A percentile compares a stretch with the other conserved stretches of the same genome.
Evolutionary conservation across 202 grass and related monocot genomes (phyloP).

Genomic region (Cymbopogon flexuosus): DNA sequence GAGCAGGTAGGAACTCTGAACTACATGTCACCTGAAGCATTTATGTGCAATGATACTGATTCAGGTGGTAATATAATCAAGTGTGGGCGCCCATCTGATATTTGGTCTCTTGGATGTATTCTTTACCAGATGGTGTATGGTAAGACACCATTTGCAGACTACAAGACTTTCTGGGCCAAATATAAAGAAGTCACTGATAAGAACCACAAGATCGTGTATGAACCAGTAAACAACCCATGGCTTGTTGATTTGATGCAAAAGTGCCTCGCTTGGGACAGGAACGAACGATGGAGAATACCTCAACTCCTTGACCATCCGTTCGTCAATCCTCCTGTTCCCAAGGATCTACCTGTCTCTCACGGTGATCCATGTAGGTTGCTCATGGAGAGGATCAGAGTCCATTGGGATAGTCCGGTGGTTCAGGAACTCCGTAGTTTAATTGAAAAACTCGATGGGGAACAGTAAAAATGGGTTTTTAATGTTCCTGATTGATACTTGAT

Average conservation of each 20-base stretch:
- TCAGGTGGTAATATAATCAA: constrained; percentile 60
- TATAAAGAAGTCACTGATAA: constrained; percentile 78
- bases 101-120: constrained; percentile 97
- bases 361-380: constrained; percentile 32
- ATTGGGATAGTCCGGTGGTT: constrained; percentile 52
- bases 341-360: constrained; percentile 30
- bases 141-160: constrained; percentile 83
- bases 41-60: constrained; percentile 80
- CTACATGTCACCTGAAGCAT: constrained; percentile 99
- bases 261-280: constrained; percentile 79
- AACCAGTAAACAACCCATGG: constrained; percentile 70
- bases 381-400: constrained; percentile 41
- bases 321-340: constrained; percentile 56
- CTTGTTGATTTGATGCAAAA: constrained; percentile 80
- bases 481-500: not conserved
- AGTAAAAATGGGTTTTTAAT: not conserved
- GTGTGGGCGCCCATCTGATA: constrained; percentile 88
- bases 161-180: constrained; percentile 86
- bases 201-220: constrained; percentile 64
- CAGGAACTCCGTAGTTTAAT: constrained; percentile 38
- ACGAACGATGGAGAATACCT: constrained; percentile 77
- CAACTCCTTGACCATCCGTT: constrained; percentile 77
- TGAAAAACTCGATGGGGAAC: constrained; percentile 42
- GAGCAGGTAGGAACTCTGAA: constrained; percentile 88
- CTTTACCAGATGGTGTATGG: constrained; percentile 99